Base-by-base conservation (phyloP, 768 basidiomycete genomes). In the Amylocystis lapponica region DNA sequence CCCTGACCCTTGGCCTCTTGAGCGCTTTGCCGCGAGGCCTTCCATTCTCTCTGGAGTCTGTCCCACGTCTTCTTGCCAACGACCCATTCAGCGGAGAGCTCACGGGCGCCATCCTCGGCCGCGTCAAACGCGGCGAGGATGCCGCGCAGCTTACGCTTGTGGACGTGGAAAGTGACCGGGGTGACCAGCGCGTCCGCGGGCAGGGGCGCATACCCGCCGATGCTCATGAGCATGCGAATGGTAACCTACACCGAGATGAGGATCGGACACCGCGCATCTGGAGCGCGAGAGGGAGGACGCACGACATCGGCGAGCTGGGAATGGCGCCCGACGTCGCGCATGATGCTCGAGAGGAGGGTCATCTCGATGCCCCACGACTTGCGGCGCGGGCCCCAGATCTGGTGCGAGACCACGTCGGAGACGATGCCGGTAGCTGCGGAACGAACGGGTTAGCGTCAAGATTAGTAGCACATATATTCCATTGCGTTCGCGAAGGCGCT, bases 361-460 rank as follows among this genome's bases (percentile, higher is more conserved):
- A 97, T 90, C 65, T 89, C 86, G 41, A 93, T 81, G 1, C 93
- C 91, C 95, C 95, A 99, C 5, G 85, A 82, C 58, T 86, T 86
- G 57, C 81, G 81, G 32, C 85, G 81, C 1, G 95, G 93, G 3
- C 95, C 95, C 70, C 80, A 85, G 30, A 97, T 66, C 49, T 83
- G 78, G 59, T 96, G 86, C 6, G 74, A 69, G 36, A 95, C 62
- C 20, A 96, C 72, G 41, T 89, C 92, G 11, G 72, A 66, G 3
- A 81, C 78, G 5, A 81, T 55, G 2, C 65, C 64, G 12, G 64
- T 66, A 2, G 69, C 73, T 72, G 56, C 12, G 39, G 26, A 22
- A 12, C 3, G 36, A 30, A 30, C 10, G 10, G 29, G n/a, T 30
- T 30, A 30, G 29, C 9, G 29, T 9, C 9, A 30, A 30, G n/a